Base-by-base conservation (phyloP, 1,284 basidiomycete species). In the Puccinia hordei region DNA sequence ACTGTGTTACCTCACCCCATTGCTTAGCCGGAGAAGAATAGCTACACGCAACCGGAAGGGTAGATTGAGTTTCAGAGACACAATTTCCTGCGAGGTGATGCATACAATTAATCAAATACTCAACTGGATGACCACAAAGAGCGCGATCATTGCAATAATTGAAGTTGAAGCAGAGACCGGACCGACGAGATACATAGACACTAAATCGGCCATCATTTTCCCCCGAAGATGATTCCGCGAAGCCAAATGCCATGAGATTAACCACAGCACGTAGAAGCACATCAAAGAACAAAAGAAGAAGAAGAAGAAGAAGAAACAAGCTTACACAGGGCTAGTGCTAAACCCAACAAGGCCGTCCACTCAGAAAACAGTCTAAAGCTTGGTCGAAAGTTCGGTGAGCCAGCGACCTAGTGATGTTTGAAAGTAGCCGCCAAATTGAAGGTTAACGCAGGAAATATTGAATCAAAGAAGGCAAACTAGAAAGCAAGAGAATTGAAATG, bases 21-120 rank as follows among this genome's bases (percentile, higher is more conserved):
- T 71, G 76, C 68, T 78, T 78, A 30, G 76, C 65, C 1, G 76
- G 76, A 69, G 65, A 69, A 69, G 76, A 78, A 78, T 78, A 78
- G 46, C 76, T 78, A 57, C 27, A 17, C 27, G 57, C 30, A 30
- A 59, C 6, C 2, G 24, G 6, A 35, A 55, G 51, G 15, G 17
- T 33, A 12, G 30, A 68, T 33, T 49, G 24, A 73, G 35, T 35
- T 10, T 49, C 17, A n/a, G 44, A n/a, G 27, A 24, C 1, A 33
- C 30, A 49, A 27, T 2, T 12, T 24, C 38, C 8, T n/a, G 1
- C 10, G n/a, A 44, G 38, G 53, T 33, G 44, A 30, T 30, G 1
- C 35, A 69, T n/a, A 5, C 41, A 53, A 51, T 17, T 41, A 75
- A 15, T 61, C 35, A 53, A 55, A 41, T 13, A 59, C 46, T 66